phyloP scores from a whole-genome alignment of 306 rosid genomes.

The Quercus ilex region DNA sequence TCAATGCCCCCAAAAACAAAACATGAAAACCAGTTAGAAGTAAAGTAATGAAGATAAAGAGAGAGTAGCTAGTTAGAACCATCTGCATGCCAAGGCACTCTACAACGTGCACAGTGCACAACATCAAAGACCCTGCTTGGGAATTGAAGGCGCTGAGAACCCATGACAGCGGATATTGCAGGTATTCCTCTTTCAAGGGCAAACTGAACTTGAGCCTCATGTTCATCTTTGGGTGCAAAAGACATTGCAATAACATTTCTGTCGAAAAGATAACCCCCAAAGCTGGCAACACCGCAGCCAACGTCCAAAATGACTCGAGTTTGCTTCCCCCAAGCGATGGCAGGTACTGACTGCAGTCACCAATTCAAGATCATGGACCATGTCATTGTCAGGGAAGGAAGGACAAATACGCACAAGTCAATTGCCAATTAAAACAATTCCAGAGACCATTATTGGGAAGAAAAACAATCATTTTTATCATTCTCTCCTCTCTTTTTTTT shows the following conservation, averaged over 20 bases:
- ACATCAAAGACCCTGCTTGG: constrained; percentile 74
- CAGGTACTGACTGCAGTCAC: constrained; percentile 55
- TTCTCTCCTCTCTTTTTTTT: no score
- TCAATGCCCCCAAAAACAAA: not conserved
- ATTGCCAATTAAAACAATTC: no score
- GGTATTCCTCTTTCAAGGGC: constrained; percentile 96
- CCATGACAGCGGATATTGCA: constrained; percentile 95
- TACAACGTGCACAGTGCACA: constrained; percentile 80
- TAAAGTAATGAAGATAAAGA: not conserved
- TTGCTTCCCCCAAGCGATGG: constrained; percentile 69
- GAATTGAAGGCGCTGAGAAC: constrained; percentile 82
- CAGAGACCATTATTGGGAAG: no score
- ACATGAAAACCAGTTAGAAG: not conserved
- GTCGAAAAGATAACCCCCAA: constrained; percentile 83
- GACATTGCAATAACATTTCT: constrained; percentile 86
- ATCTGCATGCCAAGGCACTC: constrained; percentile 90
- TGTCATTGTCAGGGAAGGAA: no score
- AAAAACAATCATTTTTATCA: no score
- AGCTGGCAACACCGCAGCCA: constrained; percentile 95
- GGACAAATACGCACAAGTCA: no score
- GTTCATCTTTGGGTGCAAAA: constrained; percentile 96
- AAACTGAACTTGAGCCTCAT: constrained; percentile 92
- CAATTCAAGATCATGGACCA: no score
- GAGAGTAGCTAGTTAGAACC: constrained; percentile 35
- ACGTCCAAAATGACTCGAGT: constrained; percentile 82